phyloP scores from a whole-genome alignment of 441 rosid species.

The Pelargonium citronellum region DNA sequence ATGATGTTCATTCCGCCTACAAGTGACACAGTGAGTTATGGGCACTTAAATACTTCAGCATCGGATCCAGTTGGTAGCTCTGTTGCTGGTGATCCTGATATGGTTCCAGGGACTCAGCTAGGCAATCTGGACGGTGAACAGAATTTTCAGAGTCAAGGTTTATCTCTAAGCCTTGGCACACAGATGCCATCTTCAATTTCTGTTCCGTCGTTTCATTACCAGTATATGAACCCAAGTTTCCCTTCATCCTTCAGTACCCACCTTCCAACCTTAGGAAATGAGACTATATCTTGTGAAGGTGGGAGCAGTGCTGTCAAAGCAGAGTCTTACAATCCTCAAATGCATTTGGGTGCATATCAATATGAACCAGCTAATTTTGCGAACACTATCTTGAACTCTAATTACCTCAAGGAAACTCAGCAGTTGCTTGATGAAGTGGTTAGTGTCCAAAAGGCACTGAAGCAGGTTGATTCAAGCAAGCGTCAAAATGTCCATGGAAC shows the following conservation, averaged over 20 bases:
- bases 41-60: conserved; percentile 23
- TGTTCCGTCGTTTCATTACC: conserved; percentile 43
- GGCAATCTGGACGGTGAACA: conserved; percentile 32
- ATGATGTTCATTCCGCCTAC: conserved; percentile 37
- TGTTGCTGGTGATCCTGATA: conserved; percentile 19
- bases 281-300: conserved; percentile 18
- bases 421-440: conserved; percentile 73
- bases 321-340: conserved; percentile 29
- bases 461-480: conserved; percentile 38
- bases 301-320: conserved; percentile 15
- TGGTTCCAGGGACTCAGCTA: conserved; percentile 24
- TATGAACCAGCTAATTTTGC: conserved; percentile 39
- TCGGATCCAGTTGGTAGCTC: conserved; percentile 21
- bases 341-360: conserved; percentile 31
- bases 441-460: conserved; percentile 54
- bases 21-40: conserved; percentile 26
- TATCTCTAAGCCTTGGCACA: conserved; percentile 72
- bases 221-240: conserved; percentile 33
- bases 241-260: conserved; percentile 32
- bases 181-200: conserved; percentile 37
- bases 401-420: conserved; percentile 58
- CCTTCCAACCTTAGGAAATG: conserved; percentile 31
- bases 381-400: conserved; percentile 38
- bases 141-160: conserved; percentile 54
- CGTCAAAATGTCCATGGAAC: conserved; percentile 22